Percentiles rank a stretch among this genome's conserved stretches.
phyloP scores from a whole-genome alignment of 495 filamentous ascomycete genomes.

The Neurospora cerealis region DNA sequence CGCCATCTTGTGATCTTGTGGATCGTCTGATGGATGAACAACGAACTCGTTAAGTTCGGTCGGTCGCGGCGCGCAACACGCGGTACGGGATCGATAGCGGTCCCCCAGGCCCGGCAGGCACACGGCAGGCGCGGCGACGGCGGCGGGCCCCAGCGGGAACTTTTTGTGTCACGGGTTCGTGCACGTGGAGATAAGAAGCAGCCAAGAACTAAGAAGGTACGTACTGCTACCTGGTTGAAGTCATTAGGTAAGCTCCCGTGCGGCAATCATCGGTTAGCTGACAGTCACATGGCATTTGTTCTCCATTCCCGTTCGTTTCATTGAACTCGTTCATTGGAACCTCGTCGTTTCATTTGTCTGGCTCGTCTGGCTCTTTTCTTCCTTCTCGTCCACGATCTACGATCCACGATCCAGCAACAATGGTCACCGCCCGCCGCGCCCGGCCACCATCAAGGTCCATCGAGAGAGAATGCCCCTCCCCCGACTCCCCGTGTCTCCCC shows the following conservation, averaged over 20 bases:
- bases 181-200: conserved; percentile 10
- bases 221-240: background rate
- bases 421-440: background rate
- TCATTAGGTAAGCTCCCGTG: background rate
- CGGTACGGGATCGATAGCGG: background rate
- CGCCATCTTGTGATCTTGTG: conserved; percentile 13
- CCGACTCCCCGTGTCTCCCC: background rate
- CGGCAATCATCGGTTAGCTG: background rate
- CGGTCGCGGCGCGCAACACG: background rate
- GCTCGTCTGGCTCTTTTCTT: background rate
- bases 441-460: background rate
- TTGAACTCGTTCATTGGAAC: background rate
- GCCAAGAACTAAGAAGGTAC: background rate
- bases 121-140: background rate
- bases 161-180: conserved; percentile 11
- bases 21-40: background rate
- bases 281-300: conserved; percentile 10
- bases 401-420: background rate
- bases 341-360: conserved; percentile 4
- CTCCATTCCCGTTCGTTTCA: background rate
- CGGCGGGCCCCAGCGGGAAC: background rate
- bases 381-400: background rate
- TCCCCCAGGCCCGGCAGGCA: background rate
- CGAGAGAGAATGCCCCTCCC: background rate
- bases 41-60: background rate